Base-by-base conservation (phyloP, 1,139 yeast species). In the Sugiyamaella neomexicana region DNA sequence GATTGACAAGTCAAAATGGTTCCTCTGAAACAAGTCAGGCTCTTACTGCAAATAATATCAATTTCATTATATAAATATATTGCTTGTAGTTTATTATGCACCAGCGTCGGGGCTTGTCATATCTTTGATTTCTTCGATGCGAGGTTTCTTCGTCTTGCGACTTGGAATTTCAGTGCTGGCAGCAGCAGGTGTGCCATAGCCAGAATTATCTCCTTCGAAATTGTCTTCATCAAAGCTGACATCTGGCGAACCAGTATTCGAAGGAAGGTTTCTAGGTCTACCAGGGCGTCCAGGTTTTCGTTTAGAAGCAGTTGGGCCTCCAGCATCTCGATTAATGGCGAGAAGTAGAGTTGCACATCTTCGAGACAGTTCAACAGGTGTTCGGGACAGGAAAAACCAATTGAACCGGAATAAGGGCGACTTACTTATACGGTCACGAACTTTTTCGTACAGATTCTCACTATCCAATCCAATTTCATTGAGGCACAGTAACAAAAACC, bases 381-480 rank as follows among this genome's bases (percentile, higher is more conserved):
- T 85, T 63, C 99, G 78, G 1, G 97, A 88, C 58, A 81, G 77
- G 67, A 95, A 81, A 68, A 83, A 93, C 96, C 97, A 93, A 66
- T 93, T 96, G 68, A 90, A 93, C 46, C 81, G 77, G 74, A 93
- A 93, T 53, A 87, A 70, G 50, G 89, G 90, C 55, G 91, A 85
- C 36, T 75, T 75, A 59, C 80, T 72, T 31, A 91, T 85, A 54
- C 90, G 96, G 57, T 86, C 86, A 61, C 89, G 87, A 45, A 93
- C 81, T 63, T 80, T 81, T 60, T 91, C 97, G 65, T 81, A 85
- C 46, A 93, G 76, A 60, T 84, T 80, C 37, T 87, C 91, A 43
- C 84, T 76, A 62, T 84, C 81, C n/a, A 93, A 74, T 0, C 99
- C 99, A 62, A 84, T 79, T 62, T 86, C 86, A 69, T 89, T 80